Evolutionary conservation across 768 basidiomycete genomes (phyloP), one percentile per base, ranked within the genome.

Genomic region (Pleurotus giganteus): DNA sequence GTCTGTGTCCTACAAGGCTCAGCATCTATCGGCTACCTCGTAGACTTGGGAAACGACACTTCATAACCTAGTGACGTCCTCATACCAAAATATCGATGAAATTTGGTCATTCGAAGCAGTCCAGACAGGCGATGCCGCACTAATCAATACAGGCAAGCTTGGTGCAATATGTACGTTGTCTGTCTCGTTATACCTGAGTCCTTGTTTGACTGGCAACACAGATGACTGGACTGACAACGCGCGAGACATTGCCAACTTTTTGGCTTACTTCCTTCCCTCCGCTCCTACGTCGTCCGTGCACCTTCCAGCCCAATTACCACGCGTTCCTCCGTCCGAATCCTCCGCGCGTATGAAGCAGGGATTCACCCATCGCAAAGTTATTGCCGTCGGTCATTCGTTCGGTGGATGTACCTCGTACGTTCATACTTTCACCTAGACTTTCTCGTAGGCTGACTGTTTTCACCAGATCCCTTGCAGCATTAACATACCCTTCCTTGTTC

Each of bases 21-120:
- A 34, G 42, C 21, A 23, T 43, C 44, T 21, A 45, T 27, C n/a
- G 9, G 11, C 15, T 36, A 21, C 29, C 52, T 43, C 42, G 21
- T 61, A 95, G 91, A 88, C 81, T 7, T 96, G 89, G 86, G 91
- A 95, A 64, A 83, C 89, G 0, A 77, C 79, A 15, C 57, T 96
- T 1, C 66, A 66, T 1, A 60, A 71, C 31, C 65, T 95, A 5
- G 65, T 94, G 2, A 66, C 74, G 26, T 71, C 70, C 1, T 62
- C 72, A 19, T 66, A 23, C 26, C 45, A 59, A 11, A 12, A 67
- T 54, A 73, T 73, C 59, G 94, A 67, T 76, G 90, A 73, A 82
- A 75, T 94, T 1, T 95, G 92, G 92, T 64, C 81, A 0, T 87
- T 90, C 77, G 94, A 97, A 60, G 81, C 89, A 4, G 78, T 86